Percentiles rank a stretch among this genome's conserved stretches.
Conservation (phyloP, 805 yeast genomes). For the Starmerella kuoi region DNA sequence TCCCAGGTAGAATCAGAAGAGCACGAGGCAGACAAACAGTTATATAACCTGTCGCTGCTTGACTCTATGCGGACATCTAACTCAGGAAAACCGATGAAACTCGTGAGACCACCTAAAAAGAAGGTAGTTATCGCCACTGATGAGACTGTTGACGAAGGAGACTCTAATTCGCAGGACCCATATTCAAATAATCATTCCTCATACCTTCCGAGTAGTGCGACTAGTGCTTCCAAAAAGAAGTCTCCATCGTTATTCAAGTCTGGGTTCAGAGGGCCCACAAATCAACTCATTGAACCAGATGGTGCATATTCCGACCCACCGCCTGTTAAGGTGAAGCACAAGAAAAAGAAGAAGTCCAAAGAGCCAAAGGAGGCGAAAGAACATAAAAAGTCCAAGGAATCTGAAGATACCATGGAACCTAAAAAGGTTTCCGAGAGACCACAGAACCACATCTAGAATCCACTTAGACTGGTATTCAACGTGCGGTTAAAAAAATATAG, state of each 20-base stretch:
- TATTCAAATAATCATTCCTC: no score
- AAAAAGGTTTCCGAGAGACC: not conserved
- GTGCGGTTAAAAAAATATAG: no score
- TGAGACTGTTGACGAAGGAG: conserved; percentile 23
- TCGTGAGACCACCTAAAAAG: conserved; percentile 15
- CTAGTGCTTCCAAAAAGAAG: not conserved
- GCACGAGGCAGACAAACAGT: conserved; percentile 4
- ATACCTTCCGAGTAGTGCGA: not conserved
- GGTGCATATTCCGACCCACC: conserved; percentile 1
- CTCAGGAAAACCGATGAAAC: conserved; percentile 3
- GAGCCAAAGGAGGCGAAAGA: conserved; percentile 8
- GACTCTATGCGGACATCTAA: conserved; percentile 1
- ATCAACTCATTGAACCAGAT: conserved; percentile 16
- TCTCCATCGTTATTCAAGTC: conserved; percentile 17
- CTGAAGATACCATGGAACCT: no score
- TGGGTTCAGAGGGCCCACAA: conserved; percentile 21
- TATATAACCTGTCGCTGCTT: conserved; percentile 11
- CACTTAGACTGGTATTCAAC: no score
- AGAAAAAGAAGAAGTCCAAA: conserved; percentile 25
- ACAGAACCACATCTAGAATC: no score
- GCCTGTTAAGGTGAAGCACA: conserved; percentile 25
- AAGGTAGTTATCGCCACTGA: conserved; percentile 28
- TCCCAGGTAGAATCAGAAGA: not conserved
- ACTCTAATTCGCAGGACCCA: not conserved
- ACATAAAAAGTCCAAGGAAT: no score